Evolutionary conservation across 1,284 basidiomycete species (phyloP).

Genomic region (Ustilago tritici): DNA sequence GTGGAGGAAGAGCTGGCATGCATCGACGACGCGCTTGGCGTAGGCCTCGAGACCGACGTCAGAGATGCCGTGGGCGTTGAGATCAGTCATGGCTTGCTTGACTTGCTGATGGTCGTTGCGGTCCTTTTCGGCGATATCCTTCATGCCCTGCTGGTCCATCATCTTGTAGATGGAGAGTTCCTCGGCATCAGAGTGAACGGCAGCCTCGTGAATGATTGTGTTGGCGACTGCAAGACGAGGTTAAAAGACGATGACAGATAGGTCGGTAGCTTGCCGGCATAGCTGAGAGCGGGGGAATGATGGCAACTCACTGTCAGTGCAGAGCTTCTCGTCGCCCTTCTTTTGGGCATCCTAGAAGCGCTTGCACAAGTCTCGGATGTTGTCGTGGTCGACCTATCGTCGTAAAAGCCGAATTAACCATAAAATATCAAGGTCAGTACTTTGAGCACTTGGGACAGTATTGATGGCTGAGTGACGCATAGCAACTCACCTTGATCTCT

Average conservation of each 20-base stretch:
- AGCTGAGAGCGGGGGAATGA: not conserved
- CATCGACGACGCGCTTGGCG: slow-evolving; percentile 39
- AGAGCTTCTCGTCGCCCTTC: slow-evolving; percentile 31
- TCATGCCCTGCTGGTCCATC: slow-evolving; percentile 36
- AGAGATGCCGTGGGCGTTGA: slow-evolving; percentile 40
- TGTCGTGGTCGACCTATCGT: slow-evolving; percentile 52
- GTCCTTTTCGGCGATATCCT: slow-evolving; percentile 30
- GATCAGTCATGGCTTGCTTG: slow-evolving; percentile 48
- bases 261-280: not conserved
- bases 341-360: slow-evolving; percentile 32
- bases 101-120: slow-evolving; percentile 55
- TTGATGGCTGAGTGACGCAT: not conserved
- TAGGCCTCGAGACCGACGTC: slow-evolving; percentile 34
- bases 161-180: slow-evolving; percentile 58
- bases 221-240: slow-evolving; percentile 22
- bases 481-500: slow-evolving; percentile 39
- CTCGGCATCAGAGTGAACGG: slow-evolving; percentile 42
- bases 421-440: not conserved
- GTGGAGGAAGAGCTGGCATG: slow-evolving; percentile 51
- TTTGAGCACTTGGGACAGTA: not conserved
- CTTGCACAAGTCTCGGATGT: slow-evolving; percentile 47
- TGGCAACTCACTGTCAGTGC: slow-evolving; percentile 21
- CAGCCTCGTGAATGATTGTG: slow-evolving; percentile 41
- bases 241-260: not conserved
- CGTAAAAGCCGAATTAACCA: not conserved